Evolutionary conservation across 148 eudicot genomes (phyloP).

Genomic region (Fagopyrum tataricum): DNA sequence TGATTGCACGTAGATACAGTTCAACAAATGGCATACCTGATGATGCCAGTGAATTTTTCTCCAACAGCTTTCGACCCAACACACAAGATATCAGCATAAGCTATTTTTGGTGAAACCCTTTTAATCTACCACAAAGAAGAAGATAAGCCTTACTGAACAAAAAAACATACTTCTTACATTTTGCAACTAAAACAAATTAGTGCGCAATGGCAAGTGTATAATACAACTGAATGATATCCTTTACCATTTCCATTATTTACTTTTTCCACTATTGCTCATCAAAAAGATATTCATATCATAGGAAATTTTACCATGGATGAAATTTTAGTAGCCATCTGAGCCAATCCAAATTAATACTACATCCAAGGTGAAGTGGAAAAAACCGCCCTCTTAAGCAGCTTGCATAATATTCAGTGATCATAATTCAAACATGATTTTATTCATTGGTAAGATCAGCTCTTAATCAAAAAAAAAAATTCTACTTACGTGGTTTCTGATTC

Average conservation of each 20-base stretch:
- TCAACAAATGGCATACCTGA: conserved; percentile 44
- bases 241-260: background rate
- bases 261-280: background rate
- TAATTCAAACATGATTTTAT: background rate
- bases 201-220: background rate
- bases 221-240: background rate
- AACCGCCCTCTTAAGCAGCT: background rate
- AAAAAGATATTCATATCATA: background rate
- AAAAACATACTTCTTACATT: background rate
- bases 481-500: background rate
- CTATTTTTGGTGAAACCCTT: conserved; percentile 80
- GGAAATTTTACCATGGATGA: background rate
- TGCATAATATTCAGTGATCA: background rate
- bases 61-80: conserved; percentile 76
- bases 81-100: conserved; percentile 90
- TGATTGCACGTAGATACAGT: background rate
- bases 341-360: background rate
- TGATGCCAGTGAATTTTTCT: conserved; percentile 86
- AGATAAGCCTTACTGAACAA: background rate
- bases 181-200: background rate
- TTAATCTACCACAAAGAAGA: conserved; percentile 56
- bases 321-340: background rate
- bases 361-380: background rate
- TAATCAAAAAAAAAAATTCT: background rate
- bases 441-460: background rate